These are phyloP conservation scores for Aspergillus tamarii DNA, from an alignment of 2,329 filamentous ascomycete species.

Conservation along the genomic window DNA sequence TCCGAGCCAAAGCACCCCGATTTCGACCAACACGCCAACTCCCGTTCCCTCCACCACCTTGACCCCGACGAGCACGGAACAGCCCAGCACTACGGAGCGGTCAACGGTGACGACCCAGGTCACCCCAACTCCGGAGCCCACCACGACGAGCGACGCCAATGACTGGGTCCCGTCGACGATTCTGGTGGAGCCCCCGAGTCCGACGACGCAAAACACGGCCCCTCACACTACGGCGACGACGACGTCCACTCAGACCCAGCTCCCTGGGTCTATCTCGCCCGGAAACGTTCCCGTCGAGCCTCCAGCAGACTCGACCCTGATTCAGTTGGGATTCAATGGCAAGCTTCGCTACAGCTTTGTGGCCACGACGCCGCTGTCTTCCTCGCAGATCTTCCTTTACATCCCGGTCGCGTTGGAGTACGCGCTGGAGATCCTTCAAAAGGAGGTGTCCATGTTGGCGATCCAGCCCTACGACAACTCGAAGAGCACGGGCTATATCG, in stretches of 20 bases:
- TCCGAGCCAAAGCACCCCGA: neutral
- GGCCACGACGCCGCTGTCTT: constrained; percentile 68
- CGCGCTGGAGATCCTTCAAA: constrained; percentile 53
- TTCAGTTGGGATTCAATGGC: constrained; percentile 84
- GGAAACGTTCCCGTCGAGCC: constrained; percentile 59
- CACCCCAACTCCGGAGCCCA: constrained; percentile 46
- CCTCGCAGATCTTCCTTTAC: constrained; percentile 81
- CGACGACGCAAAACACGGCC: constrained; percentile 29
- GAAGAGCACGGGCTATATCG: constrained; percentile 70
- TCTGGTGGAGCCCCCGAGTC: constrained; percentile 34
- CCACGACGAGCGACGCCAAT: constrained; percentile 27
- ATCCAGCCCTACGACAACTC: constrained; percentile 78
- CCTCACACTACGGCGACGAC: constrained; percentile 41
- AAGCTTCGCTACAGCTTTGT: constrained; percentile 85
- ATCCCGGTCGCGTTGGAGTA: constrained; percentile 72
- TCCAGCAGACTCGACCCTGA: constrained; percentile 68
- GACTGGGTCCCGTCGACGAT: constrained; percentile 31
- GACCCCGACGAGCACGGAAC: constrained; percentile 19
- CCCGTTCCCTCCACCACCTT: constrained; percentile 14
- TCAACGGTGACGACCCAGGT: constrained; percentile 20
- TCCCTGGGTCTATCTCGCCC: constrained; percentile 78
- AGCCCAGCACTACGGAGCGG: constrained; percentile 17
- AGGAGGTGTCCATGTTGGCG: constrained; percentile 67
- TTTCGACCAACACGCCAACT: constrained; percentile 3
- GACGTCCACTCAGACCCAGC: constrained; percentile 59